These are phyloP conservation scores for Malus orientalis DNA, from an alignment of 306 rosid species.

Conservation along the genomic window DNA sequence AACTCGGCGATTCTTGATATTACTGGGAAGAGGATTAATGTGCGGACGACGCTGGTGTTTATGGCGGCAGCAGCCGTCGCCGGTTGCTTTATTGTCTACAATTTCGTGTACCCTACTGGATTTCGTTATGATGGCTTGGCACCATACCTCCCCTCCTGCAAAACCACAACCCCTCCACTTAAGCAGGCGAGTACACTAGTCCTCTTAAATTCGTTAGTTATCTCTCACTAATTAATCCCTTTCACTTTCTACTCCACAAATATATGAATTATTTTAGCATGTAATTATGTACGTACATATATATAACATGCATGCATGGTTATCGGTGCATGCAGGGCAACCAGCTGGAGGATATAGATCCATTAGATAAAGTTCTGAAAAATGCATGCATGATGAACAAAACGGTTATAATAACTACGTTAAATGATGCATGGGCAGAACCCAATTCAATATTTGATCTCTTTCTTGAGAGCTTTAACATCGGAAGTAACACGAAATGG, in stretches of 20 bases:
- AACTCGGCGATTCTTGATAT: not conserved
- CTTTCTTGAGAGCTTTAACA: conserved; percentile 59
- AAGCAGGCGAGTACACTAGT: not conserved
- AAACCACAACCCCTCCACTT: not conserved
- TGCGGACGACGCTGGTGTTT: not conserved
- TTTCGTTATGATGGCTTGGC: not conserved
- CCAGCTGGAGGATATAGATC: not conserved
- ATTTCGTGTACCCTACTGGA: not conserved
- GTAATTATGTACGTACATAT: no score
- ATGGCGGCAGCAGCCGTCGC: not conserved
- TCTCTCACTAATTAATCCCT: no score
- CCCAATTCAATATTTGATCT: conserved; percentile 68
- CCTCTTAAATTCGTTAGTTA: not conserved
- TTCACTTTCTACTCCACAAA: not conserved
- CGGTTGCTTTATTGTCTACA: not conserved
- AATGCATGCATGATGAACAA: conserved; percentile 49
- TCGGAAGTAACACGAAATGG: conserved; percentile 49
- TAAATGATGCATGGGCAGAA: conserved; percentile 89
- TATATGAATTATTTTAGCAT: no score
- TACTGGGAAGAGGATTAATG: not conserved
- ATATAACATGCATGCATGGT: no score
- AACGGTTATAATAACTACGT: conserved; percentile 68
- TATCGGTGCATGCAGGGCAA: not conserved
- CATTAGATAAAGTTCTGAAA: conserved; percentile 30
- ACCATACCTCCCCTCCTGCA: not conserved